Percentiles rank a stretch among this genome's conserved stretches.
Evolutionary conservation across 1,139 yeast species (phyloP).

Genomic region (Hyphopichia khmerensis): DNA sequence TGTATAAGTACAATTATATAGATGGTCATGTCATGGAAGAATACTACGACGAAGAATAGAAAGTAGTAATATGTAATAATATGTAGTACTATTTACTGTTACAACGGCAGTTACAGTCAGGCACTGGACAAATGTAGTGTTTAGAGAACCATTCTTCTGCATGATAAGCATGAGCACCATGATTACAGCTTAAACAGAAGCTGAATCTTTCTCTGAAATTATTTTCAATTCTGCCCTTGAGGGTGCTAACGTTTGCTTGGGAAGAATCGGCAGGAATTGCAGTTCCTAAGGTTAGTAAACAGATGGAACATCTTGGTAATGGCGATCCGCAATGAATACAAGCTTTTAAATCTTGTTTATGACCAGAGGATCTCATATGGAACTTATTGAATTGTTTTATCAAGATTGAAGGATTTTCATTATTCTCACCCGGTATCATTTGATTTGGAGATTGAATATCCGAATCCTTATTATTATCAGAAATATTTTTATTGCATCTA

Average conservation of each 20-base stretch:
- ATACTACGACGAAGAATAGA: too few relatives aligned
- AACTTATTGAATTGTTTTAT: constrained; percentile 41
- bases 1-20: too few relatives aligned
- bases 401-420: constrained; percentile 25
- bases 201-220: constrained; percentile 76
- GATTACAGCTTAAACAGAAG: constrained; percentile 86
- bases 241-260: constrained; percentile 15
- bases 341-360: constrained; percentile 29
- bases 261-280: constrained; percentile 48
- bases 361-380: constrained; percentile 14
- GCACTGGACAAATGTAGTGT: constrained; percentile 89
- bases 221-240: constrained; percentile 25
- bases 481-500: constrained; percentile 68
- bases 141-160: constrained; percentile 94
- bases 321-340: constrained; percentile 90
- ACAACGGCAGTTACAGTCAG: constrained; percentile 86
- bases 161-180: constrained; percentile 92
- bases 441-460: not conserved
- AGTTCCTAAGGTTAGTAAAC: constrained; percentile 78
- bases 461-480: not conserved
- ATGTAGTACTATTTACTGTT: constrained; percentile 54
- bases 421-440: not conserved
- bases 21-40: too few relatives aligned
- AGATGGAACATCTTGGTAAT: constrained; percentile 89
- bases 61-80: too few relatives aligned